These are phyloP conservation scores for Pochonia chlamydosporia DNA, from an alignment of 2,329 filamentous ascomycete species.

Conservation along the genomic window DNA sequence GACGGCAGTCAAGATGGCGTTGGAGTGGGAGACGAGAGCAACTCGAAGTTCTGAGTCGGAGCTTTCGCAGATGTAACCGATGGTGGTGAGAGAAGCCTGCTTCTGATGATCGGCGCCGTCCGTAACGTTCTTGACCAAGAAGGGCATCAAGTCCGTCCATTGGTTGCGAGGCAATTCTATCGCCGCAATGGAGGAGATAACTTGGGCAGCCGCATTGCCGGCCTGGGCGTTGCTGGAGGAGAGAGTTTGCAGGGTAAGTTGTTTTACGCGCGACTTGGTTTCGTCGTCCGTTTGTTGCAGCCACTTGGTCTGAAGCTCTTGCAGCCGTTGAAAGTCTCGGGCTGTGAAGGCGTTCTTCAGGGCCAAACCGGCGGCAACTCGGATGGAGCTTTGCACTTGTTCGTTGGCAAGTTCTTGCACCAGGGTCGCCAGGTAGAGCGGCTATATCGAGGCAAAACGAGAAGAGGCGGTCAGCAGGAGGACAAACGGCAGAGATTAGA, in stretches of 20 bases:
- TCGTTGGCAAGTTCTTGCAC: conserved; percentile 94
- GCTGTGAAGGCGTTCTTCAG: conserved; percentile 98
- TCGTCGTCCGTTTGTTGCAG: conserved; percentile 72
- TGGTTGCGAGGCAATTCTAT: conserved; percentile 91
- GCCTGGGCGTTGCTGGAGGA: conserved; percentile 73
- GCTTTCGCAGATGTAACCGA: conserved; percentile 97
- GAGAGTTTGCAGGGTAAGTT: conserved; percentile 82
- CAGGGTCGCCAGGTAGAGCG: conserved; percentile 86
- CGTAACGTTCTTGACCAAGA: conserved; percentile 87
- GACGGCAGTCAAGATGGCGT: conserved; percentile 94
- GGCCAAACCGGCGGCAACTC: conserved; percentile 90
- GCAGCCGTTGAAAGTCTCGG: conserved; percentile 80
- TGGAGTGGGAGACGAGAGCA: conserved; percentile 79
- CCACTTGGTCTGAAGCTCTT: conserved; percentile 93
- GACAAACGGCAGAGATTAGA: conserved; percentile 13
- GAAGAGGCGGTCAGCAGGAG: background rate
- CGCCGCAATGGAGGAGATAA: conserved; percentile 88
- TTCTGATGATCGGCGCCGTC: conserved; percentile 82
- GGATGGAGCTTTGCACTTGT: conserved; percentile 71
- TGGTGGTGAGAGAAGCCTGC: conserved; percentile 90
- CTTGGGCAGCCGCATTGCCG: conserved; percentile 85
- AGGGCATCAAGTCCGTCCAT: conserved; percentile 88
- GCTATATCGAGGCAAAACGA: conserved; percentile 42
- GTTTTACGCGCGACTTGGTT: conserved; percentile 84
- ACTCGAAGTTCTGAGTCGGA: conserved; percentile 82